Base-by-base conservation (phyloP, 2,329 filamentous ascomycete species). In the Blastomyces emzantsi region DNA sequence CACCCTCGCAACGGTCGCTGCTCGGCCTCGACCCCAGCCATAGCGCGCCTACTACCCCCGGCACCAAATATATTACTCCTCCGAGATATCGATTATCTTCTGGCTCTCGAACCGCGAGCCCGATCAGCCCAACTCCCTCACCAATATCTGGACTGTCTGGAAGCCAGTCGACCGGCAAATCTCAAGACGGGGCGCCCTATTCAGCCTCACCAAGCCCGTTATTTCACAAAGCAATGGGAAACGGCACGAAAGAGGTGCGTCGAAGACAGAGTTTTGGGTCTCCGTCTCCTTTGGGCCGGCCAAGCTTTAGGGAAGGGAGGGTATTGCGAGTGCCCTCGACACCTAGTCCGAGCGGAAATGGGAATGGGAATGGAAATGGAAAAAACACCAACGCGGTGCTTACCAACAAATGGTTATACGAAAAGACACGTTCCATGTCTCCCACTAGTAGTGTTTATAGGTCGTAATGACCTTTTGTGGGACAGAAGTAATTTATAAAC, bases 351-450 rank as follows among this genome's bases (percentile, higher is more conserved):
- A 60, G 17, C 41, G 77, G 80, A 6, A 82, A 89, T 8, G n/a
- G 36, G 13, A 57, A 89, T 41, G 33, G n/a, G n/a, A 58, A 28
- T 36, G 77, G 80, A 6, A 82, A 70, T 61, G 73, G 83, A 47
- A 91, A 89, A 78, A 83, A 86, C 63, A 87, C 87, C 52, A 92
- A 85, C 68, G 85, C 95, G 61, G 86, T 87, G 0, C 73, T 97
- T 72, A 97, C 93, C 76, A 96, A 87, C 78, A 96, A 94, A 78
- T 97, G 93, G 93, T 76, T 97, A 65, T 97, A 96, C 73, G 91
- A 97, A 76, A 90, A 87, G 77, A 88, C 89, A 61, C 71, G 74
- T 54, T 70, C 73, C 36, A 67, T 76, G 30, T 77, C 75, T 45
- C 70, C 75, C 15, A 75, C 73, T 65, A 75, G 74, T 62, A 73